Base-by-base conservation (phyloP, 2,329 filamentous ascomycete species). In the Neoarthrinium moseri region DNA sequence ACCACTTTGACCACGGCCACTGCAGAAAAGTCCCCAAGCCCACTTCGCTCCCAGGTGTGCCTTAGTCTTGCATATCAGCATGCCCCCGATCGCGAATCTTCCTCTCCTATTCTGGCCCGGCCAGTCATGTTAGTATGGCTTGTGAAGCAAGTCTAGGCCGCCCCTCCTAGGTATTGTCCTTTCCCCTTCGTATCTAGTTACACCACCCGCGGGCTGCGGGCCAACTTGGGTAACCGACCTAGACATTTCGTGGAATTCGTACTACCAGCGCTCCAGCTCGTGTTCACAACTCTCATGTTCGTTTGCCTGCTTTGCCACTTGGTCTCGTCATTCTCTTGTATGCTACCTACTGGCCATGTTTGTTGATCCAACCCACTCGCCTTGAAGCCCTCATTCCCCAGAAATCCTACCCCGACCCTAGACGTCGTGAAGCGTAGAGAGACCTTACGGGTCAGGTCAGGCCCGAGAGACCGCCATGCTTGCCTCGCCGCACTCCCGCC, bases 401-500 rank as follows among this genome's bases (percentile, higher is more conserved):
- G 23, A 27, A 30, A 11, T 12, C 22, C 5, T 18, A 12, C 23
- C 37, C n/a, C 23, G 11, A n/a, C 15, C 37, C 22, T 26, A 13
- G n/a, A 29, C n/a, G 37, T 20, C n/a, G n/a, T n/a, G n/a, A n/a
- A n/a, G n/a, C n/a, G n/a, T n/a, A n/a, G n/a, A n/a, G n/a, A n/a
- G n/a, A n/a, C n/a, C n/a, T n/a, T n/a, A n/a, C n/a, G n/a, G n/a
- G n/a, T n/a, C n/a, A n/a, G n/a, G n/a, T n/a, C 17, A n/a, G 12
- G 5, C 23, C 32, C 30, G 18, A 3, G 24, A 30, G 30, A 8
- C 34, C 39, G 32, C 33, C 22, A 65, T 65, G 62, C 58, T 65
- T 45, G 51, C 52, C 8, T 41, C 57, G 43, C 61, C 60, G 7
- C 55, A 47, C 36, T 63, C 60, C 18, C 59, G 62, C 32, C 59